A percentile compares a stretch with the other conserved stretches of the same genome.
phyloP scores from a whole-genome alignment of 2,329 filamentous ascomycete genomes.

The Fusarium nodosum region DNA sequence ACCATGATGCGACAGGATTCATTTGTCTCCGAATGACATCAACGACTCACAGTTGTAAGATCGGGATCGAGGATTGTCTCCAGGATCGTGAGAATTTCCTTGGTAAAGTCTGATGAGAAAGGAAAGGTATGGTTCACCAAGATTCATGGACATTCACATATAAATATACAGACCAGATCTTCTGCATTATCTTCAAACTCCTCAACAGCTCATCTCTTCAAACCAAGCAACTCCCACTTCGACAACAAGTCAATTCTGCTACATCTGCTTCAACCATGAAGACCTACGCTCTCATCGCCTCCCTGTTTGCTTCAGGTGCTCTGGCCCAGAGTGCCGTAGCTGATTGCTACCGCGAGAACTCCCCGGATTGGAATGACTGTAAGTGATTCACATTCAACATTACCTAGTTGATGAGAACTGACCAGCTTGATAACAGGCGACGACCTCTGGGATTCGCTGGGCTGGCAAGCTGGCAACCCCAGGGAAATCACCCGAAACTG shows the following conservation, averaged over 20 bases:
- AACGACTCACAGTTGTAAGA: too few relatives aligned
- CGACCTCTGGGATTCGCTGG: neutral
- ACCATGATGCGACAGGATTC: neutral
- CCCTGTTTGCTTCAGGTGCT: neutral
- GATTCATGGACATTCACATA: neutral
- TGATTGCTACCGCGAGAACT: neutral
- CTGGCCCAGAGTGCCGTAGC: neutral
- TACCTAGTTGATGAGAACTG: neutral
- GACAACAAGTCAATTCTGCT: neutral
- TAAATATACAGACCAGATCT: neutral
- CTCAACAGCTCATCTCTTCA: neutral
- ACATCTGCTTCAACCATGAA: neutral
- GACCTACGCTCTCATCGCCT: neutral
- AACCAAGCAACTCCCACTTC: neutral
- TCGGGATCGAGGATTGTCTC: too few relatives aligned
- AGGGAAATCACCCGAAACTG: neutral
- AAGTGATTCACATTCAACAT: too few relatives aligned
- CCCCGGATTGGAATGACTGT: neutral
- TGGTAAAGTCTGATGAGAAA: neutral
- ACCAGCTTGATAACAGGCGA: neutral
- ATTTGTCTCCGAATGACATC: neutral
- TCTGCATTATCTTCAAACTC: neutral
- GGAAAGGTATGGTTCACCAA: neutral
- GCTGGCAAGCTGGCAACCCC: neutral
- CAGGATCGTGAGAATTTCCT: too few relatives aligned